phyloP scores from a whole-genome alignment of 2,329 filamentous ascomycete genomes.

The Xylariaceae sp. region DNA sequence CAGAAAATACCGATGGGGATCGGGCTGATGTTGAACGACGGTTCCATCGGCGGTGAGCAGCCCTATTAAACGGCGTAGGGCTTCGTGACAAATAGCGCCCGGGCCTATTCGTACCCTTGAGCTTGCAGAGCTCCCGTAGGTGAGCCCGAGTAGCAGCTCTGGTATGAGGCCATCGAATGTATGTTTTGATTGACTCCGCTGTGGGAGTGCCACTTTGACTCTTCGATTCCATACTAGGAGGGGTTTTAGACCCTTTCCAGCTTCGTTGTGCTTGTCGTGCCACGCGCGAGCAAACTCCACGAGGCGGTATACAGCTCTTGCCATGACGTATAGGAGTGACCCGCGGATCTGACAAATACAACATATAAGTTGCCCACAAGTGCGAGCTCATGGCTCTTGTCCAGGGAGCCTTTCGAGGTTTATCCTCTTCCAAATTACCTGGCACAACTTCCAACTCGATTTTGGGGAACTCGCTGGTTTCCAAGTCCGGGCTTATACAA shows the following conservation, averaged over 20 bases:
- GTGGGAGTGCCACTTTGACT: constrained; percentile 64
- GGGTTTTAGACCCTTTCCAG: constrained; percentile 66
- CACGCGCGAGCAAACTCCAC: constrained; percentile 68
- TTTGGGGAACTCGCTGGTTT: constrained; percentile 43
- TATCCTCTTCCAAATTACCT: constrained; percentile 29
- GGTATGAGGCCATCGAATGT: constrained; percentile 68
- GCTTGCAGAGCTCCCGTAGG: constrained; percentile 66
- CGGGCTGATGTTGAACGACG: constrained; percentile 55
- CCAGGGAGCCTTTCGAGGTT: constrained; percentile 62
- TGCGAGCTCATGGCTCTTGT: constrained; percentile 69
- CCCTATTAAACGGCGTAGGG: constrained; percentile 61
- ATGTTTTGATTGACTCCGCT: constrained; percentile 52
- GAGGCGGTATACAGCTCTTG: constrained; percentile 67
- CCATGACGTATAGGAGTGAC: constrained; percentile 70
- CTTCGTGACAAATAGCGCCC: constrained; percentile 57
- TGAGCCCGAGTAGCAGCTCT: constrained; percentile 66
- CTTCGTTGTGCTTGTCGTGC: constrained; percentile 69
- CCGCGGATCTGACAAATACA: constrained; percentile 70
- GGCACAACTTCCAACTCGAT: constrained; percentile 17
- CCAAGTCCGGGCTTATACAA: constrained; percentile 58
- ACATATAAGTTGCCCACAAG: constrained; percentile 68
- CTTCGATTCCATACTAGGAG: constrained; percentile 44
- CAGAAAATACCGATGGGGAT: constrained; percentile 59
- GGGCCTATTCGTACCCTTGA: constrained; percentile 53
- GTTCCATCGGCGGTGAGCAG: constrained; percentile 56